These are phyloP conservation scores for Monilinia fructicola DNA, from an alignment of 2,329 filamentous ascomycete species.

Conservation along the genomic window DNA sequence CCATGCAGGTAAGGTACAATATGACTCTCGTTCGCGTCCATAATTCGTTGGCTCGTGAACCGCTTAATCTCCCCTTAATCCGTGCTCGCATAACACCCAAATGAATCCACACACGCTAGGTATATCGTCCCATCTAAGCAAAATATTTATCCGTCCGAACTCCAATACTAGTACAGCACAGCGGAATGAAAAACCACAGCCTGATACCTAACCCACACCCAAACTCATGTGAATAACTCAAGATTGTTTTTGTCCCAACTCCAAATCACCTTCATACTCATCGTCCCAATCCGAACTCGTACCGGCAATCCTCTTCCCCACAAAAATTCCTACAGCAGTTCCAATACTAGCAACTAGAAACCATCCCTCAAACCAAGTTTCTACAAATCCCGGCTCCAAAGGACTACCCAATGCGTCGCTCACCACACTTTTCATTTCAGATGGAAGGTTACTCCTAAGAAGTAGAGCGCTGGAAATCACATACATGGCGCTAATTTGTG, in stretches of 20 bases:
- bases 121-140: constrained; percentile 1
- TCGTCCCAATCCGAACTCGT: constrained; percentile 57
- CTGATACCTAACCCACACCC: not conserved
- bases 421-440: constrained; percentile 73
- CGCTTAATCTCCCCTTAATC: not conserved
- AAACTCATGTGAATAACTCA: constrained; percentile 40
- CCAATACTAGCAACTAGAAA: constrained; percentile 68
- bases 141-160: not conserved
- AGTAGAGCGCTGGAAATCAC: constrained; percentile 79
- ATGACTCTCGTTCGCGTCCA: not conserved
- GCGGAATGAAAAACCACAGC: not conserved
- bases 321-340: constrained; percentile 71
- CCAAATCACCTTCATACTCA: constrained; percentile 51
- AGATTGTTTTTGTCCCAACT: constrained; percentile 70
- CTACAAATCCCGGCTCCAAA: constrained; percentile 66
- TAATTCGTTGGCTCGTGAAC: not conserved
- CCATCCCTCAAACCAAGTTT: constrained; percentile 87
- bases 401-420: constrained; percentile 75
- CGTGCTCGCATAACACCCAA: not conserved
- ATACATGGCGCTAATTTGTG: constrained; percentile 80
- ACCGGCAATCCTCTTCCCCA: constrained; percentile 61
- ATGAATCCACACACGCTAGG: not conserved
- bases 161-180: constrained; percentile 6
- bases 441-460: constrained; percentile 74
- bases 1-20: not conserved